Conservation (phyloP, 108 stramenopile species). For the Discostella pseudostelligera region DNA sequence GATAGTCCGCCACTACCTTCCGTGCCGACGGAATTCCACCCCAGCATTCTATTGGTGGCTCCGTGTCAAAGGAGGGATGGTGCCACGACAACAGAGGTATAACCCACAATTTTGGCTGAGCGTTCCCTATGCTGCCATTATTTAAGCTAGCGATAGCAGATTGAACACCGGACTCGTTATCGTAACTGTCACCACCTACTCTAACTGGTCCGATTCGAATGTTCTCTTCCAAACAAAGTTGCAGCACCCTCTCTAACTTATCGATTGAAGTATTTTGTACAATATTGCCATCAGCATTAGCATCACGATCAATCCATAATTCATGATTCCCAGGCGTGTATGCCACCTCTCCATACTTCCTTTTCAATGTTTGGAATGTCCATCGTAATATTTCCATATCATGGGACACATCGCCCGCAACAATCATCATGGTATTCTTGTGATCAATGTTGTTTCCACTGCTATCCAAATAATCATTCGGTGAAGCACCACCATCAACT, state of each 20-base stretch:
- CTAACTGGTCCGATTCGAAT: constrained; percentile 35
- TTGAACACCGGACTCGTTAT: neutral
- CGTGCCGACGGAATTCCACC: constrained; percentile 35
- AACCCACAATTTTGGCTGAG: constrained; percentile 21
- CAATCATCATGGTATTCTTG: constrained; percentile 29
- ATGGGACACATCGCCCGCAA: constrained; percentile 46
- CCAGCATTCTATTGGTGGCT: constrained; percentile 42
- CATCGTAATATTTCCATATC: constrained; percentile 35
- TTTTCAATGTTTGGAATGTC: constrained; percentile 44
- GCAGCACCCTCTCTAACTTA: constrained; percentile 39
- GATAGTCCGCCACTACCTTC: constrained; percentile 39
- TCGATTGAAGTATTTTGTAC: constrained; percentile 25
- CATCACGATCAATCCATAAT: constrained; percentile 29
- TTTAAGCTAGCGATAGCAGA: neutral
- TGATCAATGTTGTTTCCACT: no score
- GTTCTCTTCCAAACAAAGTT: constrained; percentile 35
- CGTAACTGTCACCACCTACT: constrained; percentile 5
- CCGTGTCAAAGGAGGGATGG: constrained; percentile 42
- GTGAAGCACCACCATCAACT: neutral
- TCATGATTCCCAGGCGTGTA: constrained; percentile 45
- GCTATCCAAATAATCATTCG: neutral
- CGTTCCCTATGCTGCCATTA: neutral
- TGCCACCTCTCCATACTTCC: constrained; percentile 34
- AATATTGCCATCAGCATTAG: neutral
- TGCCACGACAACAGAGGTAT: constrained; percentile 43